Percentiles rank a stretch among this genome's conserved stretches.
phyloP scores from a whole-genome alignment of 345 rosid species.

The Turnera subulata region DNA sequence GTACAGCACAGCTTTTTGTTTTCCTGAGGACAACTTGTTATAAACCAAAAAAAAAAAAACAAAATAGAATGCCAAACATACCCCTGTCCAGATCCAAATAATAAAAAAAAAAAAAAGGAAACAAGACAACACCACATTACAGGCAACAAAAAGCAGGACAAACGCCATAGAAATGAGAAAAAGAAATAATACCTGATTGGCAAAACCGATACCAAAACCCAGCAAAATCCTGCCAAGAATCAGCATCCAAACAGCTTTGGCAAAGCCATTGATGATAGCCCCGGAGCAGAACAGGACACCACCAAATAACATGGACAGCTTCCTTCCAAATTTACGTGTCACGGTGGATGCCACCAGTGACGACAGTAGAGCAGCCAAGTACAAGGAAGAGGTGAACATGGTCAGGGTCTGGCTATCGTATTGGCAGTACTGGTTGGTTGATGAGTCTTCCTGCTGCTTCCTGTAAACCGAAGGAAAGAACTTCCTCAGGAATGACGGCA shows the following conservation, averaged over 20 bases:
- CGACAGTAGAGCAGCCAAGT: conserved; percentile 73
- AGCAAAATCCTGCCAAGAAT: conserved; percentile 82
- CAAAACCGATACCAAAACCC: conserved; percentile 96
- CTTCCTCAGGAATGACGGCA: conserved; percentile 57
- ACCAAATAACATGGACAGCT: conserved; percentile 80
- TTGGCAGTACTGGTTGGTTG: conserved; percentile 70
- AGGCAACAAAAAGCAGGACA: not conserved
- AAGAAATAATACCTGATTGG: conserved; percentile 72
- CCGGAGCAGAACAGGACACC: conserved; percentile 82
- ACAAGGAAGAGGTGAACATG: conserved; percentile 89
- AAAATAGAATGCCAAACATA: not conserved
- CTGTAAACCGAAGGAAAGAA: conserved; percentile 69
- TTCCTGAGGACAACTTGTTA: conserved; percentile 5
- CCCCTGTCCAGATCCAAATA: conserved; percentile 12
- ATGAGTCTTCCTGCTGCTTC: conserved; percentile 37
- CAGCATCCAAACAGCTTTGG: conserved; percentile 82
- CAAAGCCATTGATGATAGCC: conserved; percentile 77
- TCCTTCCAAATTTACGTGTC: conserved; percentile 73
- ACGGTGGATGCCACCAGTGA: conserved; percentile 78
- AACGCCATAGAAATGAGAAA: not conserved
- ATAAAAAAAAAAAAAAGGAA: not conserved
- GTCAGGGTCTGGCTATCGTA: conserved; percentile 70
- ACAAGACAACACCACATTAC: not conserved
- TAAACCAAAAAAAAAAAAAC: conserved; percentile 11
- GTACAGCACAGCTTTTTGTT: conserved; percentile 2